A percentile compares a stretch with the other conserved stretches of the same genome.
These are phyloP conservation scores for Ichthyophonus hoferi DNA, from an alignment of 208 protist genomes.

Conservation along the genomic window DNA sequence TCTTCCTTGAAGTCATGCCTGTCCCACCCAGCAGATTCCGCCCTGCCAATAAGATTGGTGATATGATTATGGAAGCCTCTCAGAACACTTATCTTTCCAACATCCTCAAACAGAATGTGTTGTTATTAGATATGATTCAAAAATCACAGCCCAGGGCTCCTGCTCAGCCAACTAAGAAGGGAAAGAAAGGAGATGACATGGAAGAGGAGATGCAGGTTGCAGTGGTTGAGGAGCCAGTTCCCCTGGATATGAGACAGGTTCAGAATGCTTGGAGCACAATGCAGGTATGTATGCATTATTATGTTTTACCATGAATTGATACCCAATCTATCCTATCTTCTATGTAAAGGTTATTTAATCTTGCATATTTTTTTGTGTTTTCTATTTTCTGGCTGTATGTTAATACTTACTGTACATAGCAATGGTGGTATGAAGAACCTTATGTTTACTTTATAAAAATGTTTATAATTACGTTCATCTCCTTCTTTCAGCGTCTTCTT, in stretches of 20 bases:
- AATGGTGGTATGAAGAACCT: too few species aligned
- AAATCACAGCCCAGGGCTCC: background rate
- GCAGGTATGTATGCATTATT: too few species aligned
- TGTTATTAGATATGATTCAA: constrained; percentile 27
- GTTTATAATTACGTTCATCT: too few species aligned
- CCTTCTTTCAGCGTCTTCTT: too few species aligned
- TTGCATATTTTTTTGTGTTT: too few species aligned
- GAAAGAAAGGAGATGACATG: background rate
- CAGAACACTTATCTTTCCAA: constrained; percentile 62
- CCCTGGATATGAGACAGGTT: background rate
- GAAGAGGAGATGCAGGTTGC: background rate
- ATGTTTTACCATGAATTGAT: too few species aligned
- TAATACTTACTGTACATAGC: too few species aligned
- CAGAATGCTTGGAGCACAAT: background rate
- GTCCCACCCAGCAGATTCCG: constrained; percentile 71
- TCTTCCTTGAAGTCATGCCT: constrained; percentile 68
- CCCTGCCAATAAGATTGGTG: constrained; percentile 53
- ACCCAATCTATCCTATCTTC: too few species aligned
- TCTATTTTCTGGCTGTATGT: too few species aligned
- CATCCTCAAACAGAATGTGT: constrained; percentile 48
- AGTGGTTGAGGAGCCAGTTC: background rate
- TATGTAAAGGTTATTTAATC: too few species aligned
- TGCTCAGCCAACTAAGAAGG: too few species aligned
- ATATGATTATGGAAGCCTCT: constrained; percentile 57
- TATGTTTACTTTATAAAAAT: too few species aligned